Conservation (phyloP, 2,329 filamentous ascomycete genomes). For the Alternaria alternata region DNA sequence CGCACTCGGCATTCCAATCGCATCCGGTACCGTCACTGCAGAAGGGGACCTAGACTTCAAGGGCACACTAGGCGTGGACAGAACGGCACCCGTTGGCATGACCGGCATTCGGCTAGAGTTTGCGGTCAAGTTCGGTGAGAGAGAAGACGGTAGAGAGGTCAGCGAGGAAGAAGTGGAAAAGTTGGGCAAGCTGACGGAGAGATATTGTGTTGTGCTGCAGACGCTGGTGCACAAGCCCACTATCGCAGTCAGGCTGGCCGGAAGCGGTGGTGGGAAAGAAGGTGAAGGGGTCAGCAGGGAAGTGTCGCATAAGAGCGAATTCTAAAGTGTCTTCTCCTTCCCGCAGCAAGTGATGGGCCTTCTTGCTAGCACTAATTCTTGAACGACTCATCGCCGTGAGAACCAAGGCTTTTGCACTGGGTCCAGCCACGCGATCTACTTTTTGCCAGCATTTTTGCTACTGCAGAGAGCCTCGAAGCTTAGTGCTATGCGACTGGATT, state of each 20-base stretch:
- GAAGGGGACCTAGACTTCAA: constrained; percentile 61
- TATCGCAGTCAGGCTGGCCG: constrained; percentile 37
- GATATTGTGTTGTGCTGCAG: constrained; percentile 57
- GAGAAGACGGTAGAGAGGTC: constrained; percentile 46
- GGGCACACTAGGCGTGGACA: constrained; percentile 60
- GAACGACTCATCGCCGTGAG: too few species aligned
- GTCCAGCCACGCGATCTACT: too few species aligned
- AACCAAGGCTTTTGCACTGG: too few species aligned
- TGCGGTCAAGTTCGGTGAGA: constrained; percentile 50
- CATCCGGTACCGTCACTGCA: constrained; percentile 53
- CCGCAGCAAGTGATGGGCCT: too few species aligned
- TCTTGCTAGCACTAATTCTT: too few species aligned
- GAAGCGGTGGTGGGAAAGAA: constrained; percentile 31
- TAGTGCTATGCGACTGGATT: too few species aligned
- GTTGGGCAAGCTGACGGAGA: constrained; percentile 58
- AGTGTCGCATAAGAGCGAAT: constrained; percentile 7
- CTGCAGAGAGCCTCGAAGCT: too few species aligned
- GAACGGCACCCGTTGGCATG: constrained; percentile 57
- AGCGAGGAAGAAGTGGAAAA: constrained; percentile 55
- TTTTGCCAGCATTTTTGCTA: too few species aligned
- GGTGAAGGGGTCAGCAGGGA: constrained; percentile 4
- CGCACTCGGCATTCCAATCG: constrained; percentile 55
- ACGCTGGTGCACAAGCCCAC: constrained; percentile 43
- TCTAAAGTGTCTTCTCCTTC: background rate
- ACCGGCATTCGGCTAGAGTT: constrained; percentile 57